Base-by-base conservation (phyloP, 2,329 filamentous ascomycete species). In the Akanthomyces lecanii region DNA sequence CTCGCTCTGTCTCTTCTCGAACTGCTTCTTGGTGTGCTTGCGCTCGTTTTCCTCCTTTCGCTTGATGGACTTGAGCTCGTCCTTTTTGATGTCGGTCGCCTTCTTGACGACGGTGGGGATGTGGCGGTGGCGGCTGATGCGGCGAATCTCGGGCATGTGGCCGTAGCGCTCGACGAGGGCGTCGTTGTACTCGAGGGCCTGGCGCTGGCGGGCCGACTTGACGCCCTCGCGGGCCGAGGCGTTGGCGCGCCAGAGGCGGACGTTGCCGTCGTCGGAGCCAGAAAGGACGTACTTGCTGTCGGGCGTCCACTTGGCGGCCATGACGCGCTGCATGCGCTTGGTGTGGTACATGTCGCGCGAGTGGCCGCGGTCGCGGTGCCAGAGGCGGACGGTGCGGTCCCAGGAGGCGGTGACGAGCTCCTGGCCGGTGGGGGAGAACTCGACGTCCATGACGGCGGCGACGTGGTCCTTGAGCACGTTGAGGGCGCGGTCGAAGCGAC, bases 291-390 rank as follows among this genome's bases (percentile, higher is more conserved):
- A 99, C 91, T 91, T 67, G 89, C 88, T 30, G 74, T 99, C 95
- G 6, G 92, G 90, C 0, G 92, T 95, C 83, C 90, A 98, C 65
- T 85, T 86, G 54, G 87, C 87, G 11, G 89, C 88, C 79, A 96
- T 96, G 62, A 97, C 92, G 69, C 94, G 86, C 79, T 98, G 94
- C 94, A 97, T 97, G 66, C 95, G 88, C 78, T 97, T 96, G 21
- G 95, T 98, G 79, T 98, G 93, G 77, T 98, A 99, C 55, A 97
- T 87, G 72, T 99, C 95, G 69, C 93, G 85, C 16, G 90, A 93
- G 76, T 95, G 91, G 28, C 94, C 94, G 65, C 88, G 81, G 67
- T 88, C 85, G 63, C 90, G 85, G 73, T 86, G 86, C 90, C 92
- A 98, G 56, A 98, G 79, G 57, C 95, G 87, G 59, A 99, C 82